These are phyloP conservation scores for Digitaria exilis DNA, from an alignment of 202 grass and related monocot species.

Conservation along the genomic window DNA sequence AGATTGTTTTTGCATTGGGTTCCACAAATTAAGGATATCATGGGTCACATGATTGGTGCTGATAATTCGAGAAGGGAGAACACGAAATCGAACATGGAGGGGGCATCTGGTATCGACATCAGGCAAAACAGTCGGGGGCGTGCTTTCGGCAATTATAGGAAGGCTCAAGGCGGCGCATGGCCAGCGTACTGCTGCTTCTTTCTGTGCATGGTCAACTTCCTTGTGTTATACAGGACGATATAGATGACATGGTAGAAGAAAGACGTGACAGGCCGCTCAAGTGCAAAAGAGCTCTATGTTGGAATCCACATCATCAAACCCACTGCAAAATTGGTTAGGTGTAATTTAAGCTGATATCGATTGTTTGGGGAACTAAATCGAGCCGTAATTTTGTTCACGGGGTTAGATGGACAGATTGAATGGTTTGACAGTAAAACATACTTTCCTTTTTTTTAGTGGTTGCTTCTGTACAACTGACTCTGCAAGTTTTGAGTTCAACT, in stretches of 20 bases:
- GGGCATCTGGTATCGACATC: neutral
- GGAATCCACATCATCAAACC: neutral
- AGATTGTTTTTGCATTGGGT: neutral
- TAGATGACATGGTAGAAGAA: neutral
- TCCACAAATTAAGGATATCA: neutral
- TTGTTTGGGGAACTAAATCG: neutral
- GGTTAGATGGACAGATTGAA: neutral
- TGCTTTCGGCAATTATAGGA: neutral
- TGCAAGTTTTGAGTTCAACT: conserved; percentile 60
- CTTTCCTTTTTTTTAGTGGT: conserved; percentile 23
- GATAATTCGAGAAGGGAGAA: neutral
- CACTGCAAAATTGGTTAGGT: neutral
- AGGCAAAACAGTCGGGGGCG: neutral
- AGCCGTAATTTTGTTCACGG: neutral
- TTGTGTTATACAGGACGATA: neutral
- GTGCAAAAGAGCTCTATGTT: neutral
- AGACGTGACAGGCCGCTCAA: neutral
- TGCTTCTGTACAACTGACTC: conserved; percentile 41
- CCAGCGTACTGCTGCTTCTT: neutral
- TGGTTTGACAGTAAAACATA: neutral
- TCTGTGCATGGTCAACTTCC: neutral
- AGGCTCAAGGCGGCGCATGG: neutral
- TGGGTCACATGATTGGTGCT: neutral
- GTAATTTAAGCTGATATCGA: neutral
- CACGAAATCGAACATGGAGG: neutral